Percentiles rank a stretch among this genome's conserved stretches.
These are phyloP conservation scores for Pythium grandisporangium DNA, from an alignment of 352 stramenopile species.

Conservation along the genomic window DNA sequence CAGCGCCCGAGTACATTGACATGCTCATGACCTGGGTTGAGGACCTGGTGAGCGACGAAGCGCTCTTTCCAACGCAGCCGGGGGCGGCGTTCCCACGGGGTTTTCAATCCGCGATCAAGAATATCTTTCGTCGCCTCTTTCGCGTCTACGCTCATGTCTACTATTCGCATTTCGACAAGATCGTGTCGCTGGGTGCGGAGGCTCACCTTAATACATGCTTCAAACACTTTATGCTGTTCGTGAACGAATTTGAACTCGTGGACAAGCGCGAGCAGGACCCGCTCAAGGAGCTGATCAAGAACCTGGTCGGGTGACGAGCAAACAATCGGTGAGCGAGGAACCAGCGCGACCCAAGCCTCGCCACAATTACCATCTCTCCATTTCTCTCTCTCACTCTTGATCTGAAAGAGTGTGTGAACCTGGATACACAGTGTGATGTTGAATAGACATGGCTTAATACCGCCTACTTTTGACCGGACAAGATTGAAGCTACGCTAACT, in stretches of 20 bases:
- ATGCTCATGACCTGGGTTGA: conserved; percentile 90
- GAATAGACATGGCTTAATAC: no score
- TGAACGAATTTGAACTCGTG: conserved; percentile 91
- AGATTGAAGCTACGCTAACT: no score
- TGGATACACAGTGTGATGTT: no score
- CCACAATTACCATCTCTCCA: not conserved
- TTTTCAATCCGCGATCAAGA: conserved; percentile 82
- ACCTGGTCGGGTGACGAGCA: conserved; percentile 42
- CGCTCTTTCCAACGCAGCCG: conserved; percentile 64
- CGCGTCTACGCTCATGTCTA: conserved; percentile 97
- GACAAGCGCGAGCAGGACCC: conserved; percentile 92
- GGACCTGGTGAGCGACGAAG: conserved; percentile 77
- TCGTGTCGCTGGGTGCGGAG: conserved; percentile 91
- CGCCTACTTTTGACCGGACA: no score
- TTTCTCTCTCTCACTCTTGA: not conserved
- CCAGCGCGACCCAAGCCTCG: not conserved
- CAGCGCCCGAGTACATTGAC: conserved; percentile 88
- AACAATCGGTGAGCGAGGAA: not conserved
- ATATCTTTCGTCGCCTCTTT: conserved; percentile 95
- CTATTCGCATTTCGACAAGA: conserved; percentile 93
- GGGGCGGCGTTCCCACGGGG: conserved; percentile 63
- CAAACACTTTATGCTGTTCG: conserved; percentile 98
- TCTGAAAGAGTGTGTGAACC: not conserved
- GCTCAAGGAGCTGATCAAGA: conserved; percentile 93
- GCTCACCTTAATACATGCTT: conserved; percentile 97